phyloP scores from a whole-genome alignment of 345 rosid genomes.

The Anacardium occidentale region DNA sequence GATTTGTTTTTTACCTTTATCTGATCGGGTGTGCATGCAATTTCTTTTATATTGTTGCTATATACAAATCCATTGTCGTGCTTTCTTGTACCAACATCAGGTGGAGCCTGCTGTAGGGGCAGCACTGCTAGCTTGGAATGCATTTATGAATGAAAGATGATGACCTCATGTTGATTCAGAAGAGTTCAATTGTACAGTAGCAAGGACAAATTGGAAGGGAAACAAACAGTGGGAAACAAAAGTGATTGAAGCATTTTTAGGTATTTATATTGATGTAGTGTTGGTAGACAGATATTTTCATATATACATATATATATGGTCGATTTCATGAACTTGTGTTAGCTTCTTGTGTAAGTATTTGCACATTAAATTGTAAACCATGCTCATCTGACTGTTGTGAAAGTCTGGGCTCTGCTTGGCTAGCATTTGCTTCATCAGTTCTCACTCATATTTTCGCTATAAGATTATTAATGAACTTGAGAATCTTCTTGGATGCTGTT shows the following conservation, averaged over 20 bases:
- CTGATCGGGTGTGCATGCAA: not conserved
- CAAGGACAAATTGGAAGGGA: conserved; percentile 9
- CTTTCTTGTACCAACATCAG: conserved; percentile 31
- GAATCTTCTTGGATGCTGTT: too few relatives aligned
- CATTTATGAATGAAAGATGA: conserved; percentile 34
- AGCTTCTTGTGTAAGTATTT: conserved; percentile 7
- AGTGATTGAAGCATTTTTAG: conserved; percentile 13
- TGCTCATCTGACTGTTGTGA: conserved; percentile 2
- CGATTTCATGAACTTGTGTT: conserved; percentile 4
- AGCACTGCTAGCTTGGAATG: conserved; percentile 59
- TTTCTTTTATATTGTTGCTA: not conserved
- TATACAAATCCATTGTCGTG: not conserved
- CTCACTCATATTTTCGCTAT: not conserved
- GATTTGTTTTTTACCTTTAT: not conserved
- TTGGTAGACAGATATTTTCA: conserved; percentile 1
- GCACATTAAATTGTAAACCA: conserved; percentile 2
- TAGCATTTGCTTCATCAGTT: not conserved
- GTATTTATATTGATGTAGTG: conserved; percentile 7
- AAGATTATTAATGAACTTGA: too few relatives aligned
- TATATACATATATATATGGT: not conserved
- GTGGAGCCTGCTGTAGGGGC: conserved; percentile 79
- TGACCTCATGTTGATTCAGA: not conserved
- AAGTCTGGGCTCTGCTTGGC: not conserved
- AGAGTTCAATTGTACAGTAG: conserved; percentile 37
- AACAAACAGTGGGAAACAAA: conserved; percentile 1